A percentile compares a stretch with the other conserved stretches of the same genome.
phyloP scores from a whole-genome alignment of 352 stramenopile genomes.

The Phytopythium mirpurense region DNA sequence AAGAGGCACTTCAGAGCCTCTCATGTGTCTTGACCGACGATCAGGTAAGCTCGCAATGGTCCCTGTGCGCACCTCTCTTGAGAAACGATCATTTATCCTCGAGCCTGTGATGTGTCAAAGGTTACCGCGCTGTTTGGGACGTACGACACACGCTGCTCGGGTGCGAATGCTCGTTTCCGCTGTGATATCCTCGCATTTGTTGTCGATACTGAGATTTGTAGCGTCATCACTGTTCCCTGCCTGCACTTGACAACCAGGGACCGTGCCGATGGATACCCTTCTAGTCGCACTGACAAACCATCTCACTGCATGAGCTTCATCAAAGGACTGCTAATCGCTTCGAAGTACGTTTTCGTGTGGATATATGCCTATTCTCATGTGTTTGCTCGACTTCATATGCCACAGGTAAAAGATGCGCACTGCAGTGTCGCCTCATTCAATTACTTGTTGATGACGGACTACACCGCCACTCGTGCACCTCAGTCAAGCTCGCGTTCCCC shows the following conservation, averaged over 20 bases:
- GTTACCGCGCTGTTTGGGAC: conserved; percentile 40
- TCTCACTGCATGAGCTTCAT: not conserved
- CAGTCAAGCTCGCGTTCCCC: too few species aligned
- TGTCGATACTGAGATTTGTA: not conserved
- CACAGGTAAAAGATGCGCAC: too few species aligned
- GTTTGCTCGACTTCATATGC: too few species aligned
- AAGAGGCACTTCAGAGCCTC: conserved; percentile 44
- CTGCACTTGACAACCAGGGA: conserved; percentile 14
- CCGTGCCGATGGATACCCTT: conserved; percentile 31
- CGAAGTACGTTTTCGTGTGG: too few species aligned
- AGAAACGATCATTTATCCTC: too few species aligned
- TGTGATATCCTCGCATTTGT: not conserved
- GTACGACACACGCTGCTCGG: conserved; percentile 34
- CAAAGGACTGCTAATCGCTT: not conserved
- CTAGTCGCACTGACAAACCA: conserved; percentile 13
- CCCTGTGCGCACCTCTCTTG: not conserved
- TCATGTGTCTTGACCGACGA: conserved; percentile 54
- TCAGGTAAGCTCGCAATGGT: conserved; percentile 22
- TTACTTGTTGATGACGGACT: too few species aligned
- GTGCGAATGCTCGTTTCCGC: conserved; percentile 7
- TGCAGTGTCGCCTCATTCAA: too few species aligned
- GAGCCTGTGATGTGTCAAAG: conserved; percentile 6
- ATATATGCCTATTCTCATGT: too few species aligned
- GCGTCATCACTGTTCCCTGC: not conserved
- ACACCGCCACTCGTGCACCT: too few species aligned